A percentile compares a stretch with the other conserved stretches of the same genome.
Evolutionary conservation across 129 eudicot species (phyloP).

Genomic region (Lactuca sativa): DNA sequence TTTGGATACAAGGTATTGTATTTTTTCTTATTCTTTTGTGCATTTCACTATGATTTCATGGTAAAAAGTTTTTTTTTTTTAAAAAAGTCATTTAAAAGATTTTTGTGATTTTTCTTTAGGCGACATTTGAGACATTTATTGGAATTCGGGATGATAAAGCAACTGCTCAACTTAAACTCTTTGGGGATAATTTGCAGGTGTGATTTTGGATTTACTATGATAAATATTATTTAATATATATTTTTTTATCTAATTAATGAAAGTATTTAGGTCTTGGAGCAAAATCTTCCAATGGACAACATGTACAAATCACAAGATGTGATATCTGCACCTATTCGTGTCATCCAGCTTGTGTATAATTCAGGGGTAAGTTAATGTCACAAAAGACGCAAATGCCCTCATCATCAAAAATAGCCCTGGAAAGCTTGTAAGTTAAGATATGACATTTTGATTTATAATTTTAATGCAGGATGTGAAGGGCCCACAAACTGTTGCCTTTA

Average conservation of each 20-base stretch:
- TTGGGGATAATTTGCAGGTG: conserved; percentile 86
- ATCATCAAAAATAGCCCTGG: neutral
- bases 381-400: neutral
- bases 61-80: too few species aligned
- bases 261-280: conserved; percentile 69
- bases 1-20: conserved; percentile 87
- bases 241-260: conserved; percentile 14
- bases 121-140: conserved; percentile 95
- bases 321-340: conserved; percentile 94
- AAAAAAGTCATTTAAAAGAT: too few species aligned
- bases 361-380: conserved; percentile 61
- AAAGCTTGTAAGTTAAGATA: neutral
- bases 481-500: conserved; percentile 95
- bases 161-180: conserved; percentile 85
- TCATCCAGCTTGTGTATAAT: conserved; percentile 80
- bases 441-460: neutral
- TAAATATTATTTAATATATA: too few species aligned
- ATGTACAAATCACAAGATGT: conserved; percentile 74
- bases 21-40: neutral
- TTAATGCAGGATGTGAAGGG: conserved; percentile 91
- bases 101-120: conserved; percentile 39
- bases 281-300: conserved; percentile 87
- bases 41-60: conserved; percentile 6
- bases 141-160: conserved; percentile 91
- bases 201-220: neutral